Evolutionary conservation across 164 flowering plant species (phyloP).

Genomic region (Chimonanthus praecox): DNA sequence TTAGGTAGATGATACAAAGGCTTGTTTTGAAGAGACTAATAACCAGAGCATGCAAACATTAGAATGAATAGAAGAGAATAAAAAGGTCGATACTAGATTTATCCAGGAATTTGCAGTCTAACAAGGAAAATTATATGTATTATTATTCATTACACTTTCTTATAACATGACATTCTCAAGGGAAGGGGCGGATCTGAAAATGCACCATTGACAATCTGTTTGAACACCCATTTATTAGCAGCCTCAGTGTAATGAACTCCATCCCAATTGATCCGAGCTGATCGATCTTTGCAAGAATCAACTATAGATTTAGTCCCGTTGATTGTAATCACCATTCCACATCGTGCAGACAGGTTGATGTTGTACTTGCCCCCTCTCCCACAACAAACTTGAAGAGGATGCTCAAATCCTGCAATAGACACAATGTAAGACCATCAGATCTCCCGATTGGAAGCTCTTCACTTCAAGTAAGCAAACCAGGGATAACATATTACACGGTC

Average conservation of each 20-base stretch:
- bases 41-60: too few species aligned
- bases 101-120: too few species aligned
- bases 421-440: neutral
- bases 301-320: constrained; percentile 42
- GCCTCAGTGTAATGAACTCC: constrained; percentile 84
- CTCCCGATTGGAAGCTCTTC: too few species aligned
- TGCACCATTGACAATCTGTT: constrained; percentile 44
- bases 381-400: constrained; percentile 58
- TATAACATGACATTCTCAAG: constrained; percentile 36
- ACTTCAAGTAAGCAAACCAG: too few species aligned
- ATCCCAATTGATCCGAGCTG: constrained; percentile 56
- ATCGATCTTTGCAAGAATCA: constrained; percentile 60
- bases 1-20: too few species aligned
- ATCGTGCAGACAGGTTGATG: constrained; percentile 34
- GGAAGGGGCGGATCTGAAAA: constrained; percentile 60
- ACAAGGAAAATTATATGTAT: too few species aligned
- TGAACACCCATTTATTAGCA: constrained; percentile 59
- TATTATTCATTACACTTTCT: neutral
- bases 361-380: constrained; percentile 85
- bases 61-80: too few species aligned
- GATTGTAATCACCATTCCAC: constrained; percentile 42
- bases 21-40: too few species aligned
- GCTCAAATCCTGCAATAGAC: constrained; percentile 44
- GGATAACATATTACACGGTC: too few species aligned
- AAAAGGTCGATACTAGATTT: too few species aligned